Base-by-base conservation (phyloP, 768 basidiomycete species). In the Pleurotus giganteus region DNA sequence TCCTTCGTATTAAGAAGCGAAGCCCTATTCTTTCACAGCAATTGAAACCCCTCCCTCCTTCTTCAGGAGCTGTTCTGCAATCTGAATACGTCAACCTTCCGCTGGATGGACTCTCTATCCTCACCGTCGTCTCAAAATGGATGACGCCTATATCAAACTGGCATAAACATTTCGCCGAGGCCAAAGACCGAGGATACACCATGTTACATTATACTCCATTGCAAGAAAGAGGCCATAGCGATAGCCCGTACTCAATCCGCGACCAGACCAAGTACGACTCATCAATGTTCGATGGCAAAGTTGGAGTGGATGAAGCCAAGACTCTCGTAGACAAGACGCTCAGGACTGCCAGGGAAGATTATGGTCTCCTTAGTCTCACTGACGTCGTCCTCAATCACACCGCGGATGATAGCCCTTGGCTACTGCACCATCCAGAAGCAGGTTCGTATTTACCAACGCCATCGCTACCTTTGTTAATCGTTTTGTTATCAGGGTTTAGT, bases 381-480 rank as follows among this genome's bases (percentile, higher is more conserved):
- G 97, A 99, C 66, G 90, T 99, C 49, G 97, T 99, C 4, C 81
- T 98, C 54, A 99, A 99, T 67, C 97, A 99, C 65, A 98, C 97
- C 12, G 93, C 97, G 5, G 90, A 92, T 66, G 93, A 98, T 66
- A 94, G 88, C 59, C 77, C 85, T 15, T 99, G 95, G 95, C 77
- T 99, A 23, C 66, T 84, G 19, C 84, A 95, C 4, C 97, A 99
- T 67, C 97, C 97, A 1, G 97, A 99, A 79, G 91, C 95, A 56
- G 95, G 94, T 88, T 58, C 57, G 83, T 67, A 4, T 55, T 44
- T 32, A 5, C 13, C n/a, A 41, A 58, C 27, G 23, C 4, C 23
- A 26, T 39, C 23, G 42, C 50, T 39, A 31, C 28, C 32, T 44
- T 21, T 1, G 47, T 27, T 32, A 42, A 24, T 32, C 39, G 57